These are phyloP conservation scores for Phytopythium montanum DNA, from an alignment of 352 stramenopile genomes.

Conservation along the genomic window DNA sequence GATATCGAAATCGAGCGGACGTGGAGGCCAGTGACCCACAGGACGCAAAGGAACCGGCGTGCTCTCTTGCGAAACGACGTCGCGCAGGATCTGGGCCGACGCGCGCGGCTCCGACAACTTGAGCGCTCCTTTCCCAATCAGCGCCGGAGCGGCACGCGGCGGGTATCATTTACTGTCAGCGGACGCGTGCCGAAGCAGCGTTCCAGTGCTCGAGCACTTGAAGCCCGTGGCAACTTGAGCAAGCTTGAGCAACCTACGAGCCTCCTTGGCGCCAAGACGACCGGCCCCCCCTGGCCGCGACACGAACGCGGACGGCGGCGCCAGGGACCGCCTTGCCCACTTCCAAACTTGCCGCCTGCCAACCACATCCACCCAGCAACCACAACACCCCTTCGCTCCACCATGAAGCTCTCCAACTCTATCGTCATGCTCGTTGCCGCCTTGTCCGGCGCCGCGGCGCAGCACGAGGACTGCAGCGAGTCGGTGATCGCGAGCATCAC, in stretches of 20 bases:
- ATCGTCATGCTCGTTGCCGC: slow-evolving; percentile 8
- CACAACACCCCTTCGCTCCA: neutral
- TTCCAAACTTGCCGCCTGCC: slow-evolving; percentile 9
- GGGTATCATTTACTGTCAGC: neutral
- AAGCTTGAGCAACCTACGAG: neutral
- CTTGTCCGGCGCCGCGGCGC: neutral
- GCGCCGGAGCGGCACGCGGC: neutral
- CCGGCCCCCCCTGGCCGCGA: too few species aligned
- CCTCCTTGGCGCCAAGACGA: too few species aligned
- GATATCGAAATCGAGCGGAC: too few species aligned
- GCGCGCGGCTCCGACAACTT: too few species aligned
- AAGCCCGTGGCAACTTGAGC: too few species aligned
- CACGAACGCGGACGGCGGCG: neutral
- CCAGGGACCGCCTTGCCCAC: neutral
- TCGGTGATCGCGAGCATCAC: slow-evolving; percentile 3
- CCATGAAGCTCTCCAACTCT: slow-evolving; percentile 15
- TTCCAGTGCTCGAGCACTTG: too few species aligned
- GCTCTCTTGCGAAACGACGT: too few species aligned
- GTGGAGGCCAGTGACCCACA: too few species aligned
- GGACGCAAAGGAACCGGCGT: too few species aligned
- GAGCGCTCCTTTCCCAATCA: neutral
- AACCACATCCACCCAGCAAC: neutral
- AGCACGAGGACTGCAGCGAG: neutral
- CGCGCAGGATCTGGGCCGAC: too few species aligned
- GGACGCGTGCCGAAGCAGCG: neutral